These are phyloP conservation scores for Fusarium sp. DNA, from an alignment of 2,329 filamentous ascomycete species.

Conservation along the genomic window DNA sequence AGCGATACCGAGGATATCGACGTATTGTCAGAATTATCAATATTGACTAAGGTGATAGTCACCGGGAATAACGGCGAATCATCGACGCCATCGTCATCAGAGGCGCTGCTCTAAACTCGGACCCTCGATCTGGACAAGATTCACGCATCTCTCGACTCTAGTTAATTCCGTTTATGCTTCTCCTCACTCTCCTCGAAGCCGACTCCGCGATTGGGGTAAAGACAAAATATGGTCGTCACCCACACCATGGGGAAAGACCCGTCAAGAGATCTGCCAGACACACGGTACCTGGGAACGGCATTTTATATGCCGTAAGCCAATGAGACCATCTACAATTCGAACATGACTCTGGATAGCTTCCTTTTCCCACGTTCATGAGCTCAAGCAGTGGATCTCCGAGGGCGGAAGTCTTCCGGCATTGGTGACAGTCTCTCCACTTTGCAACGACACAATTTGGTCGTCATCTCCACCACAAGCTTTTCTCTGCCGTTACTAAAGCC, in stretches of 20 bases:
- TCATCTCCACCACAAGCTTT: slow-evolving; percentile 29
- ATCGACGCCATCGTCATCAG: slow-evolving; percentile 24
- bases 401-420: slow-evolving; percentile 29
- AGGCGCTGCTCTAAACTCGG: slow-evolving; percentile 4
- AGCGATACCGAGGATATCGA: slow-evolving; percentile 30
- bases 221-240: slow-evolving; percentile 7
- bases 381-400: slow-evolving; percentile 6
- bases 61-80: slow-evolving; percentile 36
- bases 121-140: slow-evolving; percentile 12
- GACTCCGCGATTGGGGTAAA: slow-evolving; percentile 25
- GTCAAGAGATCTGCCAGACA: slow-evolving; percentile 27
- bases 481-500: slow-evolving; percentile 5
- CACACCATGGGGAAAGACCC: slow-evolving; percentile 18
- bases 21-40: background rate
- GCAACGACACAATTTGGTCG: slow-evolving; percentile 21
- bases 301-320: slow-evolving; percentile 22
- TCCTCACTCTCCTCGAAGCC: slow-evolving; percentile 26
- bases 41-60: slow-evolving; percentile 4
- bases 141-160: background rate
- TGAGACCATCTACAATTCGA: slow-evolving; percentile 4
- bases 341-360: slow-evolving; percentile 28
- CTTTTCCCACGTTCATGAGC: slow-evolving; percentile 2
- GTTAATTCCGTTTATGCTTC: slow-evolving; percentile 33
- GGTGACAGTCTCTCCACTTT: slow-evolving; percentile 22
- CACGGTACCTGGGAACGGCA: slow-evolving; percentile 23